A percentile compares a stretch with the other conserved stretches of the same genome.
Evolutionary conservation across 2,329 filamentous ascomycete genomes (phyloP).

Genomic region (Incumbomyces lentus): DNA sequence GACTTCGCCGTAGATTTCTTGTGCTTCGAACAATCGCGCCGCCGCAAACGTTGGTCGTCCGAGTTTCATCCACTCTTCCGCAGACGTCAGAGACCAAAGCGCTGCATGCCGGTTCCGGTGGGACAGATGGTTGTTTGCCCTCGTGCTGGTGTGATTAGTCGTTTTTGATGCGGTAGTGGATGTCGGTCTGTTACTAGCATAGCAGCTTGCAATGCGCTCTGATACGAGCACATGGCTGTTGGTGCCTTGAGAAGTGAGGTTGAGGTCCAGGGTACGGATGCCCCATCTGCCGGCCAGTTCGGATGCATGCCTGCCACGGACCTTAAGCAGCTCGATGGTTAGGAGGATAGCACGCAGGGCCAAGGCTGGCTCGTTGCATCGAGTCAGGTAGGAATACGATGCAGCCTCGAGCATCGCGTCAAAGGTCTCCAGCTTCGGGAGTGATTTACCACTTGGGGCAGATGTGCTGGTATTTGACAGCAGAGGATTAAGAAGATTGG

Average conservation of each 20-base stretch:
- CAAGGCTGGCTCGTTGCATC: constrained; percentile 69
- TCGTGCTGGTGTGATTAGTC: constrained; percentile 52
- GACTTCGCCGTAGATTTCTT: constrained; percentile 40
- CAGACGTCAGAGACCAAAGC: constrained; percentile 74
- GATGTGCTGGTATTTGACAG: constrained; percentile 1
- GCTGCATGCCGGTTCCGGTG: constrained; percentile 69
- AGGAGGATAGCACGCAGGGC: constrained; percentile 68
- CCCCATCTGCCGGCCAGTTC: constrained; percentile 86
- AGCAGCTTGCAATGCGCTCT: constrained; percentile 78
- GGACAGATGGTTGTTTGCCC: constrained; percentile 47
- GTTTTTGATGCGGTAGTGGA: neutral
- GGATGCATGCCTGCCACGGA: constrained; percentile 66
- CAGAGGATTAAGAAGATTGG: constrained; percentile 66
- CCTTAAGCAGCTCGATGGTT: constrained; percentile 68
- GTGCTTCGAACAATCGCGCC: constrained; percentile 62
- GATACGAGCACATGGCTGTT: constrained; percentile 74
- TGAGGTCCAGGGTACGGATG: constrained; percentile 65
- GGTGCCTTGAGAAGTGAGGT: constrained; percentile 51
- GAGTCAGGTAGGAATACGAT: constrained; percentile 82
- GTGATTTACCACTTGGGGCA: constrained; percentile 55
- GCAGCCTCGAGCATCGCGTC: constrained; percentile 83
- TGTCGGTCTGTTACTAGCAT: constrained; percentile 49
- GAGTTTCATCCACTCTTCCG: constrained; percentile 72
- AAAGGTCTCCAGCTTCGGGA: constrained; percentile 67
- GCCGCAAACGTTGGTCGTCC: constrained; percentile 70